Evolutionary conservation across 257 asterid genomes (phyloP).

Genomic region (Penstemon eatonii): DNA sequence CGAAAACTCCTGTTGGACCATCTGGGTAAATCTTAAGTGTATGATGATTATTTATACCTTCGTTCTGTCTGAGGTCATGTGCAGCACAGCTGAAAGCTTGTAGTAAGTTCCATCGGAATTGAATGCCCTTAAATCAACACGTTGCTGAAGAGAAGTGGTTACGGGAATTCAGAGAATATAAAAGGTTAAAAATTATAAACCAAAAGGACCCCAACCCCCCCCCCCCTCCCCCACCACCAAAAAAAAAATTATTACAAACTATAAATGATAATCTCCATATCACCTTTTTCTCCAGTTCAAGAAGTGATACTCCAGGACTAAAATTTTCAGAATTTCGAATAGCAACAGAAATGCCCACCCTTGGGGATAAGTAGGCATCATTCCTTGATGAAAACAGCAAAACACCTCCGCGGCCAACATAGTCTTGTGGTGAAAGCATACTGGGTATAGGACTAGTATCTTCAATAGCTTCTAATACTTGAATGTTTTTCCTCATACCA

Average conservation of each 20-base stretch:
- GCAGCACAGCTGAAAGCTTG: constrained; percentile 88
- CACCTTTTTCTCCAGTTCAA: constrained; percentile 99
- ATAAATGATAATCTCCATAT: constrained; percentile 22
- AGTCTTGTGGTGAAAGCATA: constrained; percentile 99
- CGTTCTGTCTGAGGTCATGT: constrained; percentile 99
- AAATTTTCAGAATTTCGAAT: constrained; percentile 72
- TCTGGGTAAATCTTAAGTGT: not conserved
- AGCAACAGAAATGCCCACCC: constrained; percentile 96
- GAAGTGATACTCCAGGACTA: constrained; percentile 86
- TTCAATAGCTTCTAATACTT: constrained; percentile 85
- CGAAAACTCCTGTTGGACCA: constrained; percentile 1
- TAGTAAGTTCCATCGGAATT: constrained; percentile 74
- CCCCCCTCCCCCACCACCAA: too few relatives aligned
- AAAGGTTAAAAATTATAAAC: constrained; percentile 1
- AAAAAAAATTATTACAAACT: constrained; percentile 19
- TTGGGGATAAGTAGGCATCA: constrained; percentile 83
- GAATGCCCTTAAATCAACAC: constrained; percentile 81
- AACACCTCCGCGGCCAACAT: constrained; percentile 91
- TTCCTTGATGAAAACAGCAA: constrained; percentile 87
- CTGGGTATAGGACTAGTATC: constrained; percentile 90
- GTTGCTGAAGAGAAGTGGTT: constrained; percentile 61
- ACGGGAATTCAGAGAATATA: constrained; percentile 15
- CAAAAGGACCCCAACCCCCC: constrained; percentile 18
- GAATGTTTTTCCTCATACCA: constrained; percentile 62
- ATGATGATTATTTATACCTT: constrained; percentile 56